Percentiles rank a stretch among this genome's conserved stretches.
Evolutionary conservation across 257 asterid genomes (phyloP).

Genomic region (Salvia hispanica): DNA sequence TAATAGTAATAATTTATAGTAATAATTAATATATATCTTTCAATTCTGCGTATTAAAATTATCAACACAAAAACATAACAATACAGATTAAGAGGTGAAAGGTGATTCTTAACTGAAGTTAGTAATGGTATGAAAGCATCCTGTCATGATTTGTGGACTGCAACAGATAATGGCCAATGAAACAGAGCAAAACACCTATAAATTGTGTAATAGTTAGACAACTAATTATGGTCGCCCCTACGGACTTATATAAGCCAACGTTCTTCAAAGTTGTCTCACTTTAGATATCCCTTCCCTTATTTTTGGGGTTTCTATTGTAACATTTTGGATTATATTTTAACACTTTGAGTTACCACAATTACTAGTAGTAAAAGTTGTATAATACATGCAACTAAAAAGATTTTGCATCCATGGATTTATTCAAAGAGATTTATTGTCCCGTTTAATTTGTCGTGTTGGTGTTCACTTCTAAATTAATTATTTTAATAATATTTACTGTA

Average conservation of each 20-base stretch:
- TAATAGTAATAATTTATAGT: too few relatives aligned
- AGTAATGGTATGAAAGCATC: background rate
- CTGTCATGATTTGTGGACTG: background rate
- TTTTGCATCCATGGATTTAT: background rate
- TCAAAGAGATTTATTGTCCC: too few relatives aligned
- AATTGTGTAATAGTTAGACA: background rate
- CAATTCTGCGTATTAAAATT: too few relatives aligned
- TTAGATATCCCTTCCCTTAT: slow-evolving; percentile 1
- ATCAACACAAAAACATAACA: background rate
- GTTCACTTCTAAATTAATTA: too few relatives aligned
- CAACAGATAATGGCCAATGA: background rate
- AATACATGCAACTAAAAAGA: background rate
- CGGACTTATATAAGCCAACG: background rate
- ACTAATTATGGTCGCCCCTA: background rate
- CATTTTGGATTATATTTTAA: background rate
- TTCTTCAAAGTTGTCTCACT: background rate
- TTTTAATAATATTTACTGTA: too few relatives aligned
- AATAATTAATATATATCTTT: too few relatives aligned
- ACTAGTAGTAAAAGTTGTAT: background rate
- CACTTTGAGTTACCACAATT: background rate
- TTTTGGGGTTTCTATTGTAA: background rate
- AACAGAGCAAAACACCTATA: background rate
- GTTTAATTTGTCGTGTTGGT: too few relatives aligned
- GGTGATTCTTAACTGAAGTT: background rate
- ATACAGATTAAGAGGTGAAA: background rate